These are phyloP conservation scores for Phialocephala sp. DNA, from an alignment of 2,329 filamentous ascomycete genomes.

Conservation along the genomic window DNA sequence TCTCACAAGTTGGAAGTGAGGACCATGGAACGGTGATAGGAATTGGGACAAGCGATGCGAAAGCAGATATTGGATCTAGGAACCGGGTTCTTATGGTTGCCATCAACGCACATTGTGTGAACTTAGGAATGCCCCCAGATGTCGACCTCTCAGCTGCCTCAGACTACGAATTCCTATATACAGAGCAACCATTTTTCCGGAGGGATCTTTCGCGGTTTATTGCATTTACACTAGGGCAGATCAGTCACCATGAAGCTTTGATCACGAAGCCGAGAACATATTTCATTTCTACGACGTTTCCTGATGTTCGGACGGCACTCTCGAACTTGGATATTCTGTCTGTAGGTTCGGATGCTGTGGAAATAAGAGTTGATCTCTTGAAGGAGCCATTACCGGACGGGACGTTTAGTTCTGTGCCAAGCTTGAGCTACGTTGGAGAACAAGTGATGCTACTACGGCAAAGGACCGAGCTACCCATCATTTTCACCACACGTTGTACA, in stretches of 20 bases:
- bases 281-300: constrained; percentile 87
- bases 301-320: constrained; percentile 80
- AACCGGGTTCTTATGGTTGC: constrained; percentile 65
- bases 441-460: constrained; percentile 86
- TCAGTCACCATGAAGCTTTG: constrained; percentile 77
- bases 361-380: constrained; percentile 82
- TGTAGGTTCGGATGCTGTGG: constrained; percentile 84
- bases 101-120: constrained; percentile 79
- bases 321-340: constrained; percentile 88
- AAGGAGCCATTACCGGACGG: constrained; percentile 72
- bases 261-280: constrained; percentile 80
- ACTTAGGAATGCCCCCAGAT: constrained; percentile 72
- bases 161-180: constrained; percentile 89
- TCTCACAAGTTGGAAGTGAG: constrained; percentile 58
- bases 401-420: constrained; percentile 69
- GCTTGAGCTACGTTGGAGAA: constrained; percentile 82
- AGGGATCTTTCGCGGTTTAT: constrained; percentile 80
- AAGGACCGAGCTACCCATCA: constrained; percentile 86
- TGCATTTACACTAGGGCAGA: constrained; percentile 79
- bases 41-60: constrained; percentile 62
- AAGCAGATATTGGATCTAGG: constrained; percentile 61
- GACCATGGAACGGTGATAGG: constrained; percentile 72
- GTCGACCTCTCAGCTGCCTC: constrained; percentile 68
- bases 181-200: constrained; percentile 71
- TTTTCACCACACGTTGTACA: constrained; percentile 84